Evolutionary conservation across 2,329 filamentous ascomycete species (phyloP).

Genomic region (Pseudopyricularia cyperi): DNA sequence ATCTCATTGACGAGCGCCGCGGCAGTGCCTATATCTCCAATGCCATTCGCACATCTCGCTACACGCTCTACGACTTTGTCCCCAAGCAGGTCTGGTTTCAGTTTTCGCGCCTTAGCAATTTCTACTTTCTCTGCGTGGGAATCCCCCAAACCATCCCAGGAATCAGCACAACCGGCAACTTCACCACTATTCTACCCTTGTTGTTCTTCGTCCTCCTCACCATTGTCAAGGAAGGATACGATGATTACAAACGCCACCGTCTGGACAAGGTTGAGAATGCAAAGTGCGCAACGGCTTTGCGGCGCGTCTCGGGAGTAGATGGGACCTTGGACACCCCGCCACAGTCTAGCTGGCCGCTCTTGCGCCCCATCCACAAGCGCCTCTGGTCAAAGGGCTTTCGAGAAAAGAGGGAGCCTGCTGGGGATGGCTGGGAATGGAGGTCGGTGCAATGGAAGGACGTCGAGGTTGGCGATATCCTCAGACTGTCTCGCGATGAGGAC

Average conservation of each 20-base stretch:
- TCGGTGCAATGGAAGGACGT: conserved; percentile 29
- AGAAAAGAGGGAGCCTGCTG: conserved; percentile 39
- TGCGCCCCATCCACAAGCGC: background rate
- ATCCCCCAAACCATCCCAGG: conserved; percentile 73
- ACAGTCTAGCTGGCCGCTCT: background rate
- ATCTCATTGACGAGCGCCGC: conserved; percentile 35
- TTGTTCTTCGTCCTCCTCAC: conserved; percentile 68
- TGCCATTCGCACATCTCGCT: conserved; percentile 69
- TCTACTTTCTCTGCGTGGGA: conserved; percentile 74
- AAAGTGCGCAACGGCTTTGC: conserved; percentile 31
- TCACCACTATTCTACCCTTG: conserved; percentile 61
- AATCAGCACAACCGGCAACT: conserved; percentile 62
- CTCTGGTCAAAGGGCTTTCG: background rate
- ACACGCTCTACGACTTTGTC: conserved; percentile 73
- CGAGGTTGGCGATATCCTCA: conserved; percentile 35
- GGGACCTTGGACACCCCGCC: background rate
- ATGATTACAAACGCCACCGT: conserved; percentile 68
- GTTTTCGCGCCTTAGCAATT: conserved; percentile 77
- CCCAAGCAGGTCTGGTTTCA: conserved; percentile 77
- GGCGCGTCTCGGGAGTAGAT: conserved; percentile 6
- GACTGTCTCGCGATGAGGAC: conserved; percentile 54
- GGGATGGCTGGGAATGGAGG: conserved; percentile 34
- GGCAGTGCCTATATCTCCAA: conserved; percentile 38
- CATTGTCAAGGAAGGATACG: conserved; percentile 75
- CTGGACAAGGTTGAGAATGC: conserved; percentile 74